These are phyloP conservation scores for Actinomortierella wolfii DNA, from an alignment of 371 early-diverging fungal genomes.

Conservation along the genomic window DNA sequence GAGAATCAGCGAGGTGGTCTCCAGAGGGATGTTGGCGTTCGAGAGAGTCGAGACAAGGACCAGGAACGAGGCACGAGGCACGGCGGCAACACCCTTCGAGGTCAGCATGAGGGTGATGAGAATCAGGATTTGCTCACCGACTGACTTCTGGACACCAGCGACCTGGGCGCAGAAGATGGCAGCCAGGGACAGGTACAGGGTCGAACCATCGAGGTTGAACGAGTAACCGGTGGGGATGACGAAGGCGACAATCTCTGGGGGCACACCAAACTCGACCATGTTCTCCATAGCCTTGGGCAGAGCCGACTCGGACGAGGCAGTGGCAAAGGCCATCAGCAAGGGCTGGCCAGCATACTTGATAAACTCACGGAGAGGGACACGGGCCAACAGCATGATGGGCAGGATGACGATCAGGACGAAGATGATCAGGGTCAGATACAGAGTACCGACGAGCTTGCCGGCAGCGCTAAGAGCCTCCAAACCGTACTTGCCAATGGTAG, in stretches of 20 bases:
- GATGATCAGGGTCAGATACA: slow-evolving; percentile 66
- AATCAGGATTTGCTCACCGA: slow-evolving; percentile 70
- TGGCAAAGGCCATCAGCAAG: slow-evolving; percentile 80
- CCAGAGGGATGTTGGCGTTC: slow-evolving; percentile 61
- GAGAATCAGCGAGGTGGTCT: slow-evolving; percentile 64
- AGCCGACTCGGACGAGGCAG: slow-evolving; percentile 86
- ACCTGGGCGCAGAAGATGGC: slow-evolving; percentile 74
- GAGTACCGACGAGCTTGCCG: slow-evolving; percentile 72
- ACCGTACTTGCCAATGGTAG: slow-evolving; percentile 72
- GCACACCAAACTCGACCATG: slow-evolving; percentile 76
- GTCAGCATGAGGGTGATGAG: slow-evolving; percentile 78
- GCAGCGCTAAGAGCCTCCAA: slow-evolving; percentile 64
- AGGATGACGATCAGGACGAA: slow-evolving; percentile 65
- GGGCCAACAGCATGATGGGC: slow-evolving; percentile 65
- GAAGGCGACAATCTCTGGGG: slow-evolving; percentile 72
- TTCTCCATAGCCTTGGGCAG: slow-evolving; percentile 77
- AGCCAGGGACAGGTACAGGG: slow-evolving; percentile 74
- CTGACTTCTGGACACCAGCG: slow-evolving; percentile 56
- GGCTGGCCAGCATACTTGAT: slow-evolving; percentile 62
- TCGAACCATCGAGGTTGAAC: slow-evolving; percentile 85
- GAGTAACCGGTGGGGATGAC: slow-evolving; percentile 84
- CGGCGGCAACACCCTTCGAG: slow-evolving; percentile 84
- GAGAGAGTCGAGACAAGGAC: slow-evolving; percentile 61
- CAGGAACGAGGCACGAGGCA: slow-evolving; percentile 76
- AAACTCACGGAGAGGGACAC: slow-evolving; percentile 64